Base-by-base conservation (phyloP, 2,329 filamentous ascomycete genomes). In the Chaetomiaceae sp. region DNA sequence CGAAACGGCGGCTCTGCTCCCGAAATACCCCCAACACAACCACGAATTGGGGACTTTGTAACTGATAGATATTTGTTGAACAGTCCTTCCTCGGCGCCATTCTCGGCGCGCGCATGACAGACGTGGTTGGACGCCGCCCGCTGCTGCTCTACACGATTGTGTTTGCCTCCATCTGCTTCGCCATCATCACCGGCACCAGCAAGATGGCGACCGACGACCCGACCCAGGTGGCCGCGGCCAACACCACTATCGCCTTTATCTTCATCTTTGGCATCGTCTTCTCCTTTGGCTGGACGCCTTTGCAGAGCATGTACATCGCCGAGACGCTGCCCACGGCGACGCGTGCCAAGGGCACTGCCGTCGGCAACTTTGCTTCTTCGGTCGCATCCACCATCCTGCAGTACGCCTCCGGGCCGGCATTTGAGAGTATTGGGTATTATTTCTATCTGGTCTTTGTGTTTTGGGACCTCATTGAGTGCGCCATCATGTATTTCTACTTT, bases 111-210 rank as follows among this genome's bases (percentile, higher is more conserved):
- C 69, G 73, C 13, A 70, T 84, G 45, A 79, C 79, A 1, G 81
- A 84, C 34, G 72, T 73, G 1, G 54, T 83, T 5, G 79, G 81
- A n/a, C 78, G 82, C 33, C 77, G 82, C 2, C 77, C 78, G 0
- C 66, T 81, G 7, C 65, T 81, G 11, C 64, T 81, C 3, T 73
- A 70, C 62, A 71, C 72, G 4, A 75, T 74, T 36, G 62, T 75
- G 10, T 76, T 73, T 56, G 71, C 69, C 46, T 75, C 73, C 0
- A 58, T 68, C 55, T 77, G 74, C 61, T 78, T 78, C 44, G 74
- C 73, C 32, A 66, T 76, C 58, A 73, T 79, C 46, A 77, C 75
- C 0, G 74, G 74, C 2, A 77, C 74, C 0, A 73, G 70, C 56
- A 77, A 76, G 59, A 43, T 74, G 25, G 67, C 72, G 0, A 65